Evolutionary conservation across 371 early-diverging fungal genomes (phyloP).

Genomic region (Mucor indicus): DNA sequence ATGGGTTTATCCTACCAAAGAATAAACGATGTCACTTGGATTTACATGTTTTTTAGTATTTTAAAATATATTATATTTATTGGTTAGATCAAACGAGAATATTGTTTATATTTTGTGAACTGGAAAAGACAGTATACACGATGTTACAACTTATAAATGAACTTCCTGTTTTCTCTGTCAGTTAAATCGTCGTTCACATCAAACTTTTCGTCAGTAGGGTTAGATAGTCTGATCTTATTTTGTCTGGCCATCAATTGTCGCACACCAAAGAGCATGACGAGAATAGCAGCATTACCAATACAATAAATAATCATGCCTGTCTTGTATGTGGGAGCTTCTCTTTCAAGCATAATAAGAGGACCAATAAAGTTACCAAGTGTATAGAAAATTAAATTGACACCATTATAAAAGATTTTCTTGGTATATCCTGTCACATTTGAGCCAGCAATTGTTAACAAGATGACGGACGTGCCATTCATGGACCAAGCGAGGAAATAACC

Average conservation of each 20-base stretch:
- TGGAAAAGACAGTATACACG: too few species aligned
- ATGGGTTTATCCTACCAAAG: slow-evolving; percentile 66
- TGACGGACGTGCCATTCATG: slow-evolving; percentile 16
- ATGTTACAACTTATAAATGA: slow-evolving; percentile 25
- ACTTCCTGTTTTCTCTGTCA: slow-evolving; percentile 18
- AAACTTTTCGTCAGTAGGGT: not conserved
- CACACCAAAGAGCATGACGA: slow-evolving; percentile 20
- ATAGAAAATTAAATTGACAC: slow-evolving; percentile 19
- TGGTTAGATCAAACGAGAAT: too few species aligned
- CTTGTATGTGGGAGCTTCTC: slow-evolving; percentile 23
- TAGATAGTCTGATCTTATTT: slow-evolving; percentile 18
- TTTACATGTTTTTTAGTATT: too few species aligned
- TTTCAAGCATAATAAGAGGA: slow-evolving; percentile 26
- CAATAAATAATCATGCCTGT: slow-evolving; percentile 30
- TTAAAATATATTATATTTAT: too few species aligned
- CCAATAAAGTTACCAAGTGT: slow-evolving; percentile 35
- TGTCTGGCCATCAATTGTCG: slow-evolving; percentile 17
- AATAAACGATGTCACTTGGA: slow-evolving; percentile 27
- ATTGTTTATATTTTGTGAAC: too few species aligned
- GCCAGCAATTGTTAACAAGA: slow-evolving; percentile 25
- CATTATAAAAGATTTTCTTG: slow-evolving; percentile 38
- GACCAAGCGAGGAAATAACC: slow-evolving; percentile 24
- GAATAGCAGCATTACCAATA: slow-evolving; percentile 23
- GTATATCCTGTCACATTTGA: slow-evolving; percentile 38
- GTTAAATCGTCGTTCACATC: slow-evolving; percentile 20